Base-by-base conservation (phyloP, 164 flowering plant species). In the Cinnamomum chago region DNA sequence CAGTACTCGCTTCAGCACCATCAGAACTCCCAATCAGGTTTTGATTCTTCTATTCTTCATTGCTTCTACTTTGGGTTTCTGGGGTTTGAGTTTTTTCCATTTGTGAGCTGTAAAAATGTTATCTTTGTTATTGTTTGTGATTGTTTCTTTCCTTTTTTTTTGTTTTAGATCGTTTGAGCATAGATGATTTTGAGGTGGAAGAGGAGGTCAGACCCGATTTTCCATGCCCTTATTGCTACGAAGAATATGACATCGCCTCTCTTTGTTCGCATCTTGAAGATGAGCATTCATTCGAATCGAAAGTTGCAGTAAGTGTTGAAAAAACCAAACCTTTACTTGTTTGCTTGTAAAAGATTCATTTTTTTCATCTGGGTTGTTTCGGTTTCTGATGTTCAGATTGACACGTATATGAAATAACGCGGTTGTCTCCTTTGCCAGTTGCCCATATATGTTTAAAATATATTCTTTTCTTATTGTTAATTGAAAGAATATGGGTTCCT, bases 221-320 rank as follows among this genome's bases (percentile, higher is more conserved):
- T n/a, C 90, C 95, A 0, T 93, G 98, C 76, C 96, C 96, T 3
- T 93, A 88, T 76, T 93, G 98, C 68, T 93, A 84, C 76, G 98
- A 93, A 77, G 96, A 93, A 71, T 89, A 88, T 69, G 98, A 93
- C 78, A 81, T 90, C 67, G 88, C 82, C 0, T 89, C 95, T 50
- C 85, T 91, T 23, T 93, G 98, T 73, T 85, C 89, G 3, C 98
- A 93, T 77, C 88, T 93, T 17, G 94, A 93, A 75, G 98, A 91
- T 64, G 98, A 93, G 68, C 98, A 93, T 71, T 80, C 96, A 0
- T 85, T 81, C 70, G 98, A 93, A 73, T 86, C 96, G 2, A 86
- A 76, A 86, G 85, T 83, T 78, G 82, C 92, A 50, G 98, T 93
- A 60, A 81, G 91, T 81, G 62, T 24, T 20, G 9, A 20, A 55